These are phyloP conservation scores for Galerina marginata DNA, from an alignment of 768 basidiomycete species.

Conservation along the genomic window DNA sequence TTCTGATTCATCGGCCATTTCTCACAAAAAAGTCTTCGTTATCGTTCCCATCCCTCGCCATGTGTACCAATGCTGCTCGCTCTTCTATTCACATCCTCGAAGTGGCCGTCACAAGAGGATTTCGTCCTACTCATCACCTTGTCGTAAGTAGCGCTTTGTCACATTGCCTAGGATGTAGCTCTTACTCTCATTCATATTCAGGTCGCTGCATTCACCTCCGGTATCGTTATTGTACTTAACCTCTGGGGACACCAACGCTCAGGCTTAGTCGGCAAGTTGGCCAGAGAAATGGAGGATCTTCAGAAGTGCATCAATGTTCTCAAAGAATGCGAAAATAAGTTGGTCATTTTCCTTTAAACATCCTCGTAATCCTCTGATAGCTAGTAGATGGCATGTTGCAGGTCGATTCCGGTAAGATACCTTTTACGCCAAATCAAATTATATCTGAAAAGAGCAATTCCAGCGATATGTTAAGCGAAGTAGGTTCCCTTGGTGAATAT, in stretches of 20 bases:
- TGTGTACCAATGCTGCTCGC: constrained; percentile 75
- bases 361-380: not conserved
- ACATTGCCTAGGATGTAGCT: not conserved
- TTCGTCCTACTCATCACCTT: constrained; percentile 31
- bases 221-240: constrained; percentile 59
- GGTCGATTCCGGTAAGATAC: constrained; percentile 41
- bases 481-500: constrained; percentile 59
- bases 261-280: constrained; percentile 33
- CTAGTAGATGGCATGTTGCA: constrained; percentile 40
- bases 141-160: constrained; percentile 28
- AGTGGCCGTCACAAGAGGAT: constrained; percentile 44
- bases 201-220: constrained; percentile 43
- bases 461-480: constrained; percentile 66
- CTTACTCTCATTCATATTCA: constrained; percentile 11
- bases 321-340: constrained; percentile 38
- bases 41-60: constrained; percentile 63
- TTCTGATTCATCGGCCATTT: constrained; percentile 75
- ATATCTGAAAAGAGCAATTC: not conserved
- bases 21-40: constrained; percentile 48
- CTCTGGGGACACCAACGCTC: constrained; percentile 54
- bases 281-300: constrained; percentile 54
- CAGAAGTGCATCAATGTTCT: constrained; percentile 57
- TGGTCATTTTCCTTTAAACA: not conserved
- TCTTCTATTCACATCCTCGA: constrained; percentile 75
- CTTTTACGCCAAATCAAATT: too few relatives aligned